phyloP scores from a whole-genome alignment of 148 eudicot genomes.

The Bassia scoparia region DNA sequence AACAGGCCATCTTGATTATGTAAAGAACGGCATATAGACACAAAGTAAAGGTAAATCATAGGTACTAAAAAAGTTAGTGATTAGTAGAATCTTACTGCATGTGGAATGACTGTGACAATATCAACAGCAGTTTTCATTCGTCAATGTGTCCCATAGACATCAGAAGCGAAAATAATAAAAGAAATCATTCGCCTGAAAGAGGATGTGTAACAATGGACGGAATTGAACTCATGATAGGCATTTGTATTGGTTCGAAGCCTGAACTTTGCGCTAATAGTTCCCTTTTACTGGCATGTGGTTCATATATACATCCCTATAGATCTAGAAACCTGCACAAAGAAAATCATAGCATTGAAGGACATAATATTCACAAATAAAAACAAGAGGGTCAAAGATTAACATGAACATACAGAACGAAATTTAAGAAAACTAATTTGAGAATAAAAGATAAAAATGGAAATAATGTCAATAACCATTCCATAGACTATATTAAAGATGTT shows the following conservation, averaged over 20 bases:
- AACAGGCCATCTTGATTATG: not conserved
- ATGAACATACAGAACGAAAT: not conserved
- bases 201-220: conserved; percentile 59
- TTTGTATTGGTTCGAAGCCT: conserved; percentile 58
- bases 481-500: too few relatives aligned
- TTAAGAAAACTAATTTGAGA: not conserved
- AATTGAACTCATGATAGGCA: conserved; percentile 55
- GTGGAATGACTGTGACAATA: conserved; percentile 67
- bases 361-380: conserved; percentile 11
- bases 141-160: conserved; percentile 81
- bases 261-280: conserved; percentile 55
- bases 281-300: conserved; percentile 60
- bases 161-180: conserved; percentile 74
- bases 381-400: conserved; percentile 5
- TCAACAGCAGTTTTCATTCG: conserved; percentile 76
- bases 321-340: conserved; percentile 55
- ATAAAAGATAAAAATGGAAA: not conserved
- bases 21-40: not conserved
- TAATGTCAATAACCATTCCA: not conserved
- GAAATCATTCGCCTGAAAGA: conserved; percentile 52
- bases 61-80: not conserved
- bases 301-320: conserved; percentile 66
- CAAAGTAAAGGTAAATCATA: conserved; percentile 2
- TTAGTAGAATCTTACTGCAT: conserved; percentile 44
- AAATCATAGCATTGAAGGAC: conserved; percentile 10